Percentiles rank a stretch among this genome's conserved stretches.
Evolutionary conservation across 2,329 filamentous ascomycete genomes (phyloP).

Genomic region (Phaeomoniella chlamydospora): DNA sequence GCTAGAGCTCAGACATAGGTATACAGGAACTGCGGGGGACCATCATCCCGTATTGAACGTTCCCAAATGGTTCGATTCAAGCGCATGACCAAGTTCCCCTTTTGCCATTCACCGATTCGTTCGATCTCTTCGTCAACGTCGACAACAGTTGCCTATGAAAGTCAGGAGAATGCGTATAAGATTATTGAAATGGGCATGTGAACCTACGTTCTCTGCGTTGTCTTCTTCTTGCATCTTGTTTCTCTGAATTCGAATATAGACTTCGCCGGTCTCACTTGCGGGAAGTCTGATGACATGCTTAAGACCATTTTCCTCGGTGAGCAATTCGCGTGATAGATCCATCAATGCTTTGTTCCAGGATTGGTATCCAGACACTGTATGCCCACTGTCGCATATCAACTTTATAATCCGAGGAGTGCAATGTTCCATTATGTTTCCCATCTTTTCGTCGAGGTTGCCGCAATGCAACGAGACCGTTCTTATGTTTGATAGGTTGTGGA

Average conservation of each 20-base stretch:
- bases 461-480: not conserved
- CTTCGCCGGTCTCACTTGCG: not conserved
- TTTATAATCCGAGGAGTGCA: not conserved
- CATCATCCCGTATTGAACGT: too few species aligned
- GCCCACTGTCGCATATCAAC: not conserved
- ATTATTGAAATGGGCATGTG: too few species aligned
- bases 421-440: not conserved
- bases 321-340: not conserved
- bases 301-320: not conserved
- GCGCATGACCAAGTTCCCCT: too few species aligned
- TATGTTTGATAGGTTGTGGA: not conserved
- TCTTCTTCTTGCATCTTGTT: too few species aligned
- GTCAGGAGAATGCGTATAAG: too few species aligned
- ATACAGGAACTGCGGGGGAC: too few species aligned
- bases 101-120: too few species aligned
- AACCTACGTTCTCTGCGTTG: too few species aligned
- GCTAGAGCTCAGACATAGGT: too few species aligned
- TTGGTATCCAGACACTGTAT: not conserved
- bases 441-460: not conserved
- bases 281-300: not conserved
- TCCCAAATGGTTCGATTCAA: too few species aligned
- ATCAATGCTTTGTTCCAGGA: not conserved
- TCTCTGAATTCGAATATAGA: not conserved
- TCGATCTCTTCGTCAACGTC: too few species aligned
- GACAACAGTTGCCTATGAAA: too few species aligned